These are phyloP conservation scores for Xylariomycetidae sp. DNA, from an alignment of 2,329 filamentous ascomycete species.

Conservation along the genomic window DNA sequence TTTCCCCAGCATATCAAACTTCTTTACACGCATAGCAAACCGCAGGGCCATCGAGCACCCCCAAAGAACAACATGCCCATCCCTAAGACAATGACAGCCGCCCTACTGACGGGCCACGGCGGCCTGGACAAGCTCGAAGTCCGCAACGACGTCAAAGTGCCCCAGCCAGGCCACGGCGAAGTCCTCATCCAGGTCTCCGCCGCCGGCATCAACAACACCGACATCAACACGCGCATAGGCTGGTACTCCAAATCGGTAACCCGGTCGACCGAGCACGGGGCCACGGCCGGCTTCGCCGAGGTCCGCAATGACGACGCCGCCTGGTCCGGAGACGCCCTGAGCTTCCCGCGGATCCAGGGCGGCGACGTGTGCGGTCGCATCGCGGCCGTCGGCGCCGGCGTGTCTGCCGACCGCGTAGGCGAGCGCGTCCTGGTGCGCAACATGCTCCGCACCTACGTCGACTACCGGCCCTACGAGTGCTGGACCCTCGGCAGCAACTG, in stretches of 20 bases:
- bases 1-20: no score
- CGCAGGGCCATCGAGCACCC: no score
- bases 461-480: neutral
- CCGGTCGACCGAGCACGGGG: neutral
- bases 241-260: slow-evolving; percentile 1
- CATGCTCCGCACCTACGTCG: neutral
- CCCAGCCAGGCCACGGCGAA: neutral
- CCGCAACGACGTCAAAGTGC: neutral
- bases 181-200: neutral
- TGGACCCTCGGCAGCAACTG: neutral
- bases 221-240: neutral
- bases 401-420: neutral
- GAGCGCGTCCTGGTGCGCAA: neutral
- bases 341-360: neutral
- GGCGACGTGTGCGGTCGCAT: neutral
- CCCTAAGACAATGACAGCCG: neutral
- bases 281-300: neutral
- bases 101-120: neutral
- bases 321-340: neutral
- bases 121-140: neutral
- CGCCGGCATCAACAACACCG: slow-evolving; percentile 1
- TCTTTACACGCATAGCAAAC: no score
- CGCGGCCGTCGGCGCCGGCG: no score
- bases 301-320: neutral
- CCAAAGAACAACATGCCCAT: no score